phyloP scores from a whole-genome alignment of 2,329 filamentous ascomycete genomes.

The Hypoxylon sp. region DNA sequence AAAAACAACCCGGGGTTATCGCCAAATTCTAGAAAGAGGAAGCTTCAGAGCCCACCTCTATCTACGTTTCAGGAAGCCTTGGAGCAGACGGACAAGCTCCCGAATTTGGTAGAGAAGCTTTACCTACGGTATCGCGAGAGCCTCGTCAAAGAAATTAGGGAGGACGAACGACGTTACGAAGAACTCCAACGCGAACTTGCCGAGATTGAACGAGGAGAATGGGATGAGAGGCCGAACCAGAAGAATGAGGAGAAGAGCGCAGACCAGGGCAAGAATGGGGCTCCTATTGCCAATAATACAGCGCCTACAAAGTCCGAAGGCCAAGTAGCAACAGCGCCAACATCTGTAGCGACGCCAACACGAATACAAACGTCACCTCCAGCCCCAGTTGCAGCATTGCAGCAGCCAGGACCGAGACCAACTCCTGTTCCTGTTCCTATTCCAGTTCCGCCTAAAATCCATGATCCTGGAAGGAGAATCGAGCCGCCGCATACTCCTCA shows the following conservation, averaged over 20 bases:
- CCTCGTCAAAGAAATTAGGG: constrained; percentile 73
- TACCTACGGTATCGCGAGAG: constrained; percentile 78
- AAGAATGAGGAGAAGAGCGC: constrained; percentile 33
- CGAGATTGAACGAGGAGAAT: constrained; percentile 67
- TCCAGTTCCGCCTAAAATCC: constrained; percentile 27
- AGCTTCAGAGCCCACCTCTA: constrained; percentile 70
- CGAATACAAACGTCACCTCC: constrained; percentile 8
- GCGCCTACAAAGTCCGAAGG: constrained; percentile 33
- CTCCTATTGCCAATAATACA: constrained; percentile 25
- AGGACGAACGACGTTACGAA: constrained; percentile 75
- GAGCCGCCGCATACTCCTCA: constrained; percentile 37
- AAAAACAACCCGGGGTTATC: constrained; percentile 57
- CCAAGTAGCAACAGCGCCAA: constrained; percentile 33
- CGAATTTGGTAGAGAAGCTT: constrained; percentile 74
- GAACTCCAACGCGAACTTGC: constrained; percentile 72
- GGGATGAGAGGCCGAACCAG: constrained; percentile 38
- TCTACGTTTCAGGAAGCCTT: constrained; percentile 72
- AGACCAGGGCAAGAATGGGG: constrained; percentile 26
- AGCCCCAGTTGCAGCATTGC: constrained; percentile 1
- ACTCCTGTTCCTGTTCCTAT: constrained; percentile 21
- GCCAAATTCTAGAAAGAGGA: constrained; percentile 75
- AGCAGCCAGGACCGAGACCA: constrained; percentile 16
- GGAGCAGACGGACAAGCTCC: constrained; percentile 73
- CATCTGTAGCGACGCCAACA: constrained; percentile 8
- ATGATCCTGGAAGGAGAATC: constrained; percentile 31